phyloP scores from a whole-genome alignment of 2,329 filamentous ascomycete species.

The Saccharata proteae region DNA sequence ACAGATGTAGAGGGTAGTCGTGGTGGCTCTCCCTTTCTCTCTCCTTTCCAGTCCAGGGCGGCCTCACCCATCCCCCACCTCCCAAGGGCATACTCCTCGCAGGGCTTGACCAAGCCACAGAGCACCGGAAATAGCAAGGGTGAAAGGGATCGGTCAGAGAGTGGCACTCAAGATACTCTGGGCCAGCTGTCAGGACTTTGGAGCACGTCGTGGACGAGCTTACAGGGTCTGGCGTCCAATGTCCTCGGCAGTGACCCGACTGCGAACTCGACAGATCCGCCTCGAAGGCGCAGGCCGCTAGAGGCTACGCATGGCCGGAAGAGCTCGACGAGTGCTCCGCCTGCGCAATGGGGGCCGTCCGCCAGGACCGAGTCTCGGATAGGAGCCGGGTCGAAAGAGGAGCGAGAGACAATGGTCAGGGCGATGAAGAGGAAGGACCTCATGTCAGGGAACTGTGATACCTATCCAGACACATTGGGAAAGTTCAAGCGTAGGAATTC shows the following conservation, averaged over 20 bases:
- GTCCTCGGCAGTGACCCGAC: slow-evolving; percentile 30
- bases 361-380: slow-evolving; percentile 24
- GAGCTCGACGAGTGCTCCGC: slow-evolving; percentile 25
- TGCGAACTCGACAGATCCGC: slow-evolving; percentile 11
- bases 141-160: slow-evolving; percentile 1
- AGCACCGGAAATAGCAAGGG: no score
- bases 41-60: slow-evolving; percentile 27
- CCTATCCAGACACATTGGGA: slow-evolving; percentile 32
- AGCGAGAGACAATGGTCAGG: slow-evolving; percentile 33
- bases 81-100: slow-evolving; percentile 18
- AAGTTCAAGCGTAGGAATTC: slow-evolving; percentile 55
- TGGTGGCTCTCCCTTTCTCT: slow-evolving; percentile 22
- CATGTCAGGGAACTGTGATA: slow-evolving; percentile 28
- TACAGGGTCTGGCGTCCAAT: slow-evolving; percentile 38
- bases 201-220: slow-evolving; percentile 36
- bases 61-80: slow-evolving; percentile 30
- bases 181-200: slow-evolving; percentile 32
- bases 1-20: slow-evolving; percentile 8
- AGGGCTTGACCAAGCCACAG: no score
- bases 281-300: slow-evolving; percentile 21
- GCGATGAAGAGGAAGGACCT: slow-evolving; percentile 39
- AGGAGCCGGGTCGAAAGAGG: slow-evolving; percentile 33
- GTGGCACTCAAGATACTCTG: slow-evolving; percentile 15
- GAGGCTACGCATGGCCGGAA: slow-evolving; percentile 16
- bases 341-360: slow-evolving; percentile 37